phyloP scores from a whole-genome alignment of 2,329 filamentous ascomycete species.

The Pleomassaria siparia region DNA sequence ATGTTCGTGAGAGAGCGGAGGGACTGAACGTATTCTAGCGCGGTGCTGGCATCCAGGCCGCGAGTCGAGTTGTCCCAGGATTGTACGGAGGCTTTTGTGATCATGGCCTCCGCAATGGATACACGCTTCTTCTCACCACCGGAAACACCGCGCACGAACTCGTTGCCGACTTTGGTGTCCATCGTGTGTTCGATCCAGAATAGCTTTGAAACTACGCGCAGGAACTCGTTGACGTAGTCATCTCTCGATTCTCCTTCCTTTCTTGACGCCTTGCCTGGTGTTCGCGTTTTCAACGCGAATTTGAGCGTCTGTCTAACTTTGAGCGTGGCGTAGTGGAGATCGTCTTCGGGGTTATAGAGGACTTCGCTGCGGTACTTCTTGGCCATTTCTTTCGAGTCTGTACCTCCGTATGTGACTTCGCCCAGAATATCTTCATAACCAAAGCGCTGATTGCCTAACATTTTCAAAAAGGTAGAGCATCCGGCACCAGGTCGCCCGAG shows the following conservation, averaged over 20 bases:
- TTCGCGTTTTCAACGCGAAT: conserved; percentile 70
- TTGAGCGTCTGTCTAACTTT: conserved; percentile 73
- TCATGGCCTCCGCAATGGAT: conserved; percentile 52
- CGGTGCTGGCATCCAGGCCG: conserved; percentile 73
- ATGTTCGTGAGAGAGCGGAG: conserved; percentile 67
- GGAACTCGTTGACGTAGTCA: conserved; percentile 63
- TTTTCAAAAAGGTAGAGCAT: conserved; percentile 71
- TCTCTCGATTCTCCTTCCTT: conserved; percentile 63
- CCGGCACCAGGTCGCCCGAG: conserved; percentile 69
- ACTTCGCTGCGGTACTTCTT: conserved; percentile 66
- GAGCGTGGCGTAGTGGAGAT: conserved; percentile 76
- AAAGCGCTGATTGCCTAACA: conserved; percentile 64
- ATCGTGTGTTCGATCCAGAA: conserved; percentile 74
- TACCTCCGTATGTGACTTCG: conserved; percentile 58
- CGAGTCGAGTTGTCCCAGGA: conserved; percentile 65
- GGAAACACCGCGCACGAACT: conserved; percentile 66
- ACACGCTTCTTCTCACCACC: conserved; percentile 54
- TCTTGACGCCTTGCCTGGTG: conserved; percentile 62
- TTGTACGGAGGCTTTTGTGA: conserved; percentile 42
- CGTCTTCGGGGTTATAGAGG: conserved; percentile 76
- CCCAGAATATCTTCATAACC: conserved; percentile 63
- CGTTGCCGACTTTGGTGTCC: conserved; percentile 73
- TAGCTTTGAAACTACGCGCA: conserved; percentile 68
- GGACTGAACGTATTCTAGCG: conserved; percentile 70
- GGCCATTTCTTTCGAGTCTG: conserved; percentile 52